These are phyloP conservation scores for Phytophthora cryptogea DNA, from an alignment of 352 stramenopile species.

Conservation along the genomic window DNA sequence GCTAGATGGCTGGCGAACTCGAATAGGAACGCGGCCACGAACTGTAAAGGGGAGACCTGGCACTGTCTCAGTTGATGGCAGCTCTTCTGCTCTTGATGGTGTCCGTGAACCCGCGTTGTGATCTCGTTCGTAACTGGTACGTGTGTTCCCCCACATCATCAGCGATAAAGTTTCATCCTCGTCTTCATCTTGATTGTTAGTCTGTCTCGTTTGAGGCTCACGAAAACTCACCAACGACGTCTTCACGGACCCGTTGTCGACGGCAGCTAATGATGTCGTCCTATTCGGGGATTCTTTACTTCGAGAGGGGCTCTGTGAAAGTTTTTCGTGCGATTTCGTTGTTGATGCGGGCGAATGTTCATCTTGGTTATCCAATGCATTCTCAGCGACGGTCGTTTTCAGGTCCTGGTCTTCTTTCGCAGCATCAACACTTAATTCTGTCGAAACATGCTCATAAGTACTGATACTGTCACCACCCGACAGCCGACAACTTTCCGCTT, in stretches of 20 bases:
- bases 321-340: not conserved
- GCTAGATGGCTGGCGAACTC: slow-evolving; percentile 7
- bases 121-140: slow-evolving; percentile 19
- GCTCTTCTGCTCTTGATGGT: not conserved
- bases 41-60: slow-evolving; percentile 18
- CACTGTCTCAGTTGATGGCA: not conserved
- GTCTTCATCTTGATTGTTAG: slow-evolving; percentile 1
- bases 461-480: not conserved
- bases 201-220: not conserved
- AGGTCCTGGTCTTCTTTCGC: not conserved
- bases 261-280: not conserved
- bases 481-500: not conserved
- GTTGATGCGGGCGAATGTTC: not conserved
- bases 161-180: slow-evolving; percentile 15
- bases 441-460: not conserved
- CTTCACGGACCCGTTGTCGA: not conserved
- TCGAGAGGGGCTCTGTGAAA: not conserved
- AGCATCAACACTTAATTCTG: not conserved
- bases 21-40: slow-evolving; percentile 50
- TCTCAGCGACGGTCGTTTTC: not conserved
- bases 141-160: slow-evolving; percentile 19
- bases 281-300: not conserved
- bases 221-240: not conserved
- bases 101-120: not conserved
- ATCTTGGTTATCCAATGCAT: not conserved